Evolutionary conservation across 257 asterid genomes (phyloP).

Genomic region (Handroanthus guayacan): DNA sequence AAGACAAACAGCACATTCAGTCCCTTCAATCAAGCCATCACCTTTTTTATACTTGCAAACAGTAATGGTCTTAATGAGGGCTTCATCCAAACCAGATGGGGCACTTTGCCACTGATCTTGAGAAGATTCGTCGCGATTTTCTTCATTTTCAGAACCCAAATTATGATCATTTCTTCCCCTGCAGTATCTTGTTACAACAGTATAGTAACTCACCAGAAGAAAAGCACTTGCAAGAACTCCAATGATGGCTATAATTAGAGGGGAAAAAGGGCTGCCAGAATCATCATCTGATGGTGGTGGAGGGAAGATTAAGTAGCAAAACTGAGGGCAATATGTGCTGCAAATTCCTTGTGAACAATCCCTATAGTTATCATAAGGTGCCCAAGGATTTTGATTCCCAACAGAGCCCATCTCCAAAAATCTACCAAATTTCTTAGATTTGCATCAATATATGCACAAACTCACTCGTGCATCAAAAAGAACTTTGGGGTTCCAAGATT

Average conservation of each 20-base stretch:
- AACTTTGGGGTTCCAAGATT: not conserved
- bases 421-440: slow-evolving; percentile 6
- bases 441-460: slow-evolving; percentile 36
- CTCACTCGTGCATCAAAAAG: not conserved
- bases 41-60: slow-evolving; percentile 70
- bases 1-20: slow-evolving; percentile 83
- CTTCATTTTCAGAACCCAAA: slow-evolving; percentile 21
- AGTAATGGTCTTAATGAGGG: slow-evolving; percentile 59
- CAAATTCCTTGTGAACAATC: slow-evolving; percentile 83
- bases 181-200: slow-evolving; percentile 71
- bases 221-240: slow-evolving; percentile 68
- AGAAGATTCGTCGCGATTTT: slow-evolving; percentile 36
- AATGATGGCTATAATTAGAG: slow-evolving; percentile 73
- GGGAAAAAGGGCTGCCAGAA: slow-evolving; percentile 58
- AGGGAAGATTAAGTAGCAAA: slow-evolving; percentile 76
- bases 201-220: slow-evolving; percentile 71
- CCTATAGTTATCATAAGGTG: slow-evolving; percentile 57
- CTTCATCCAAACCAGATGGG: slow-evolving; percentile 65
- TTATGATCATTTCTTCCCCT: slow-evolving; percentile 39
- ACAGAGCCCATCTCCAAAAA: slow-evolving; percentile 53
- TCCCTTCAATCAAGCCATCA: slow-evolving; percentile 74
- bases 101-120: slow-evolving; percentile 54
- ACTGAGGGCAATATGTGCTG: slow-evolving; percentile 85
- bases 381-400: slow-evolving; percentile 61
- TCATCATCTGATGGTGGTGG: slow-evolving; percentile 65